Evolutionary conservation across 2,329 filamentous ascomycete genomes (phyloP), one percentile per base, ranked within the genome.

Genomic region (Epichloe glyceriae): DNA sequence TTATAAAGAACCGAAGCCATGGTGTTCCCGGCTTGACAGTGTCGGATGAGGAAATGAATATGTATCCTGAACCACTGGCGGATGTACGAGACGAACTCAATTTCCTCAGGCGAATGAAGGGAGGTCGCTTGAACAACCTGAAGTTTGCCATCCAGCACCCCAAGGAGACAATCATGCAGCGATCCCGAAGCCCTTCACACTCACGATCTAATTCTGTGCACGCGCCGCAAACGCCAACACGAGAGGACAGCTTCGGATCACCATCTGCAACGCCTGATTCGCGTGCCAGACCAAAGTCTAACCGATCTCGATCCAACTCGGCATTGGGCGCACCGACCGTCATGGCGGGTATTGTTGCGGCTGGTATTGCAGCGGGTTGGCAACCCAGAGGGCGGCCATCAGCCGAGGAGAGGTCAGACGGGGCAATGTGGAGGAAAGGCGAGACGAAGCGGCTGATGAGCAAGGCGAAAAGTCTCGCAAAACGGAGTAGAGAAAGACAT

Each of bases 281-380:
- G 51, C 72, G 85, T 47, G 78, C 73, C 50, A 78, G 85, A 48
- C 86, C 84, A 47, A 74, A 82, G 56, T 86, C 83, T 42, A 84
- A 73, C 58, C 73, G 82, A 53, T 82, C 80, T 51, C 71, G 82
- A 52, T 79, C 77, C 40, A 83, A 83, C 64, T 88, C 85, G 30
- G 84, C 84, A 2, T 73, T 90, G 11, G 85, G 82, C 11, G 83
- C 85, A 2, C 82, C 85, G 2, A 82, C 83, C 7, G 85, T 88
- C 54, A 89, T 89, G 86, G 84, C 86, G n/a, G 86, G 86, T 54
- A 83, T 90, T 52, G 80, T 90, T 47, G 86, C 85, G 8, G 86
- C 85, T 42, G 84, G 83, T 60, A 79, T 90, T 35, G 85, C 81
- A 35, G 85, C 82, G 14, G 84, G 83, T 33, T 90, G 85, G 85